phyloP scores from a whole-genome alignment of 2,329 filamentous ascomycete species.

The Penicillium aurantiogriseum region DNA sequence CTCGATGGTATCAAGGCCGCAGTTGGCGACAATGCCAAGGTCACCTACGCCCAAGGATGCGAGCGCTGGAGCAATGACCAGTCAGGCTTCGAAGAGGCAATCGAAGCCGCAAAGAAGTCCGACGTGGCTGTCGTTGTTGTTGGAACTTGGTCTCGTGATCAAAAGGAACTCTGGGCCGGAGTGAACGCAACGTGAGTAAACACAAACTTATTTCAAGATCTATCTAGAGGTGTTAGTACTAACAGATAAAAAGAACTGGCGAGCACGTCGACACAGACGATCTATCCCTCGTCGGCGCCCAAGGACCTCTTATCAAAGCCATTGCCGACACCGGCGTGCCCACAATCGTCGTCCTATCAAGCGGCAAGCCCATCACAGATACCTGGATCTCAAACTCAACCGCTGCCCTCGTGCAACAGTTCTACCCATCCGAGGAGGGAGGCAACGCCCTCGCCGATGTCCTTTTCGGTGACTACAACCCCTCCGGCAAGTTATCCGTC shows the following conservation, averaged over 20 bases:
- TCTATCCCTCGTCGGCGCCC: conserved; percentile 68
- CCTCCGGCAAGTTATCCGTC: conserved; percentile 64
- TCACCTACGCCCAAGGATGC: conserved; percentile 68
- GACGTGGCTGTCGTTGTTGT: conserved; percentile 73
- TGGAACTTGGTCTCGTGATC: conserved; percentile 73
- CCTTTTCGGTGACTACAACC: conserved; percentile 64
- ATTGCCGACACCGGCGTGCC: conserved; percentile 67
- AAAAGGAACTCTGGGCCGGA: conserved; percentile 67
- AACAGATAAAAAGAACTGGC: conserved; percentile 50
- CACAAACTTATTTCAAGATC: not conserved
- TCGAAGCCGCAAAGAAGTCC: conserved; percentile 63
- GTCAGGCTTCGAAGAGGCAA: conserved; percentile 64
- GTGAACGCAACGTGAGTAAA: conserved; percentile 61
- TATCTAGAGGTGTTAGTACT: not conserved
- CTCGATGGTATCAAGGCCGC: conserved; percentile 65
- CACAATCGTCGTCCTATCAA: conserved; percentile 66
- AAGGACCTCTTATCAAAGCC: conserved; percentile 64
- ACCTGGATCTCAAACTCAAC: conserved; percentile 68
- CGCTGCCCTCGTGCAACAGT: conserved; percentile 68
- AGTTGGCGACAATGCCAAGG: conserved; percentile 54
- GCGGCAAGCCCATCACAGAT: conserved; percentile 71
- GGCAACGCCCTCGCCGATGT: conserved; percentile 66
- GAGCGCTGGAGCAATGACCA: conserved; percentile 71
- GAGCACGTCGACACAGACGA: conserved; percentile 68
- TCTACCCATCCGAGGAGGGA: conserved; percentile 70